Evolutionary conservation across 176 grass and related monocot genomes (phyloP), one percentile per base, ranked within the genome.

Genomic region (Echinochloa phyllopogon): DNA sequence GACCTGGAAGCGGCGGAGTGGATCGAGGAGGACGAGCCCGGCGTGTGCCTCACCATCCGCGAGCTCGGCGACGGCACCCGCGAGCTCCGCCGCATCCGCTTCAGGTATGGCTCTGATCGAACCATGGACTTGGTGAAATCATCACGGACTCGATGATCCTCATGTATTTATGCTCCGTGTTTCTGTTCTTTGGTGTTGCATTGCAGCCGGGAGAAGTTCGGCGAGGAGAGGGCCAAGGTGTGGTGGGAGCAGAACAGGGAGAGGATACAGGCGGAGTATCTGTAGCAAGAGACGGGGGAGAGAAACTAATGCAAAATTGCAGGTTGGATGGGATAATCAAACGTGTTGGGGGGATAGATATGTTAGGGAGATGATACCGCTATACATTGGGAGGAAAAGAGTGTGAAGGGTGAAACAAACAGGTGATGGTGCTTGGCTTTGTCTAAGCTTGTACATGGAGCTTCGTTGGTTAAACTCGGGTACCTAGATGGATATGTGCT

Each of bases 191-290:
- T 23, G 3, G 49, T 75, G 69, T 61, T 71, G 36, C 67, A 94
- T 66, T 85, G 50, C 79, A 97, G 95, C 86, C 95, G 95, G 62
- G 92, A 98, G 83, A 94, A 69, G 88, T 98, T 98, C 55, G 95
- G 95, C 38, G 92, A 98, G 85, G 90, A 93, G 51, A 87, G 88
- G 42, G 95, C 95, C 0, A 98, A 98, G 88, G 88, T 93, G 74
- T 98, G 95, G 95, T 98, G 95, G 95, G 95, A 98, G 82, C 90
- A 89, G 69, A 98, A 98, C 83, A 86, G 90, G 27, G 95, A 98
- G 47, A 86, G 95, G 72, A 98, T 98, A 79, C 92, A 98, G 45
- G 84, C 84, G 2, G 88, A 98, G 57, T 98, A 94, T 61, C 95
- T 98, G 72, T 98, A 88, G 47, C 7, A 3, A 24, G 13, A 18